These are phyloP conservation scores for Moniliophthora roreri DNA, from an alignment of 1,284 basidiomycete genomes.

Conservation along the genomic window DNA sequence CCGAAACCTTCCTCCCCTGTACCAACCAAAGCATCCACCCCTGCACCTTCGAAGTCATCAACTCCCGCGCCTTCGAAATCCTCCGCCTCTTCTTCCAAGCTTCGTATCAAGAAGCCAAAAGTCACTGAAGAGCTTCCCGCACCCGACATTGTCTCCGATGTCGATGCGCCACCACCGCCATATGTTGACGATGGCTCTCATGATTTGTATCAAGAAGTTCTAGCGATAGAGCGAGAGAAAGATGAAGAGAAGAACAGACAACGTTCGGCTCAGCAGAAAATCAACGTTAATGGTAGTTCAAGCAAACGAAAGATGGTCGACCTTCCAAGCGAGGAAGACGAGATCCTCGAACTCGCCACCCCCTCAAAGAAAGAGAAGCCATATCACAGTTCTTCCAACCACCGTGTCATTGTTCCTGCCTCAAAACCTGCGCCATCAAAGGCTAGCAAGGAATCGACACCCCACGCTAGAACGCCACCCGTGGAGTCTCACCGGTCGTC, in stretches of 20 bases:
- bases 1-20: no score
- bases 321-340: conserved; percentile 50
- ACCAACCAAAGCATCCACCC: conserved; percentile 14
- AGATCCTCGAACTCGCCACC: conserved; percentile 57
- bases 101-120: conserved; percentile 41
- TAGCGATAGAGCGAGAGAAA: conserved; percentile 74
- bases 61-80: neutral
- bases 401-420: conserved; percentile 17
- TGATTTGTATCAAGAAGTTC: conserved; percentile 76
- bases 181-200: conserved; percentile 75
- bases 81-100: conserved; percentile 30
- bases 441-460: conserved; percentile 40
- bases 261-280: conserved; percentile 29
- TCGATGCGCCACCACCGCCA: conserved; percentile 58
- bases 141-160: conserved; percentile 23
- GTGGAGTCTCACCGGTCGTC: conserved; percentile 37
- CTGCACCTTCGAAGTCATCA: neutral
- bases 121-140: conserved; percentile 22
- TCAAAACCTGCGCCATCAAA: conserved; percentile 29
- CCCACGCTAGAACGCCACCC: conserved; percentile 25
- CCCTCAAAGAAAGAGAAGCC: conserved; percentile 64
- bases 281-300: conserved; percentile 28
- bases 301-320: conserved; percentile 58
- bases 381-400: conserved; percentile 33
- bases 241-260: conserved; percentile 47